These are phyloP conservation scores for Haematococcus lacustris DNA, from an alignment of 139 green algal species.

Conservation along the genomic window DNA sequence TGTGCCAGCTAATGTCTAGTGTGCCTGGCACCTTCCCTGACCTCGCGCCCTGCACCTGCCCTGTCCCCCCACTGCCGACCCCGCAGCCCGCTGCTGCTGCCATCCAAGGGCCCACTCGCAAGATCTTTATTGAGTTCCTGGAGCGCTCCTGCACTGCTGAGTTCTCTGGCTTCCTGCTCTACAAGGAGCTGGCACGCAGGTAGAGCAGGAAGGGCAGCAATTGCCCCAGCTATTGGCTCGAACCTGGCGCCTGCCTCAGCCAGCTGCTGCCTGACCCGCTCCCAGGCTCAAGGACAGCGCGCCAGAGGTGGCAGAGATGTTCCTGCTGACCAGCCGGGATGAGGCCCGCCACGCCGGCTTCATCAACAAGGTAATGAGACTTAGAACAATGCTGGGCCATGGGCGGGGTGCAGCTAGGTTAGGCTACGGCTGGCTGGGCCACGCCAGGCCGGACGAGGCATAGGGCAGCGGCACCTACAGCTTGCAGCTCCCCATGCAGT, in stretches of 20 bases:
- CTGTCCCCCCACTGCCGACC: neutral
- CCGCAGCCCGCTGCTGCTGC: neutral
- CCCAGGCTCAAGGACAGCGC: conserved; percentile 82
- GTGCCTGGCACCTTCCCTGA: neutral
- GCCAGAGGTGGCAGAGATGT: conserved; percentile 81
- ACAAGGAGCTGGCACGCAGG: conserved; percentile 94
- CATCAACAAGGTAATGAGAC: conserved; percentile 58
- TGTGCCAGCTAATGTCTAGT: neutral
- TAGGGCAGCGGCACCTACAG: too few species aligned
- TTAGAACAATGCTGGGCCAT: too few species aligned
- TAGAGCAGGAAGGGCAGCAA: too few species aligned
- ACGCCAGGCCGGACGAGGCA: too few species aligned
- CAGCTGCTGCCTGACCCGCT: too few species aligned
- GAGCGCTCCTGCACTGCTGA: conserved; percentile 98
- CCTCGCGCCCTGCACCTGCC: neutral
- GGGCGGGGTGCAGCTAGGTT: too few species aligned
- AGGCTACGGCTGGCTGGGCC: too few species aligned
- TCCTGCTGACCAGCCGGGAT: conserved; percentile 96
- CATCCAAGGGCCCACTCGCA: conserved; percentile 33
- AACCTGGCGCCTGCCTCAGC: too few species aligned
- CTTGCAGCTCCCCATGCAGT: too few species aligned
- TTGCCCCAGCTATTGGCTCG: too few species aligned
- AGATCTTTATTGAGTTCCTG: conserved; percentile 97
- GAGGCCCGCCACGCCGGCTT: conserved; percentile 97
- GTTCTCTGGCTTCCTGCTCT: conserved; percentile 98